A percentile compares a stretch with the other conserved stretches of the same genome.
Conservation (phyloP, 768 basidiomycete genomes). For the Collybia sp. region DNA sequence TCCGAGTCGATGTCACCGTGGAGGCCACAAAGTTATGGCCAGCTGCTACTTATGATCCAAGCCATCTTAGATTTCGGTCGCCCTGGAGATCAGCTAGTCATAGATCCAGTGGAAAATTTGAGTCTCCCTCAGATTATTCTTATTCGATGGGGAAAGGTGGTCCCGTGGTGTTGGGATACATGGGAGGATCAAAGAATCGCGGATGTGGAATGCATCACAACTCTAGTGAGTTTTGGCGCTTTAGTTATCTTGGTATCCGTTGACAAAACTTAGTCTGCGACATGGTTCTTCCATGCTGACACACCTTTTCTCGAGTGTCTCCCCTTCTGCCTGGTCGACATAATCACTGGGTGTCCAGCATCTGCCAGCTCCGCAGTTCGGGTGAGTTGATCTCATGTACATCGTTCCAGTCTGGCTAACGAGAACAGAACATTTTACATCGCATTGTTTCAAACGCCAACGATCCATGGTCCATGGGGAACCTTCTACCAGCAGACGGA, state of each 20-base stretch:
- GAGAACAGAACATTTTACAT: conserved; percentile 19
- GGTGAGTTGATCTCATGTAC: too few relatives aligned
- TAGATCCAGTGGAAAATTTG: conserved; percentile 17
- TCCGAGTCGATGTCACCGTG: conserved; percentile 17
- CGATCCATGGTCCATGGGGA: background rate
- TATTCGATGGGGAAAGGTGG: conserved; percentile 50
- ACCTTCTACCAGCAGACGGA: conserved; percentile 9
- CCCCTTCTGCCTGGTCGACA: too few relatives aligned
- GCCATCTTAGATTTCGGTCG: conserved; percentile 27
- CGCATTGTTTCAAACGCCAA: conserved; percentile 12
- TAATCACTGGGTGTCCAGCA: too few relatives aligned
- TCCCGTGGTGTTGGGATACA: conserved; percentile 62
- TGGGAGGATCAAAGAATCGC: conserved; percentile 54
- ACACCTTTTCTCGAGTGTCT: conserved; percentile 1
- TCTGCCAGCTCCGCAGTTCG: too few relatives aligned
- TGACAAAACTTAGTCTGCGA: conserved; percentile 35
- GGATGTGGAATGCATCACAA: conserved; percentile 42
- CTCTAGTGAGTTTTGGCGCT: conserved; percentile 34
- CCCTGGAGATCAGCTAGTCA: conserved; percentile 10
- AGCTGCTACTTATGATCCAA: conserved; percentile 40
- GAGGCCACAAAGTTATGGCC: conserved; percentile 42
- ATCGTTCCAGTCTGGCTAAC: too few relatives aligned
- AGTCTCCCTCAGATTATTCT: conserved; percentile 45
- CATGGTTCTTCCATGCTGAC: conserved; percentile 46
- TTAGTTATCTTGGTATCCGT: background rate